A percentile compares a stretch with the other conserved stretches of the same genome.
phyloP scores from a whole-genome alignment of 192 early-diverging fungal genomes.

The Coemansia sp. region DNA sequence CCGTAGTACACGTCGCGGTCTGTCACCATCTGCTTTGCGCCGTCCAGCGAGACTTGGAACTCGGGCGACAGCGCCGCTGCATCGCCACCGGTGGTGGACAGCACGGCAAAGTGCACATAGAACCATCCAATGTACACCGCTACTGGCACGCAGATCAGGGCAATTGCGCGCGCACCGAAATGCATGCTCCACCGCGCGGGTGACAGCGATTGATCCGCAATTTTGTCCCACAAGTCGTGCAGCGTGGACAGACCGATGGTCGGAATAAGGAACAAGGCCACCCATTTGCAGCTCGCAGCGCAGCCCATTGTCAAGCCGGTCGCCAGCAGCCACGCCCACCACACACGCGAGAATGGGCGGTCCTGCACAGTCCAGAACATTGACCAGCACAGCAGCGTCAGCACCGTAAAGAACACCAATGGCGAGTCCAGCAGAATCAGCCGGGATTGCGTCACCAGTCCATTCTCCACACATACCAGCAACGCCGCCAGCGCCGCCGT shows the following conservation, averaged over 20 bases:
- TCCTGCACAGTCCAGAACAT: conserved; percentile 75
- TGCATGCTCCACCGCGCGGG: conserved; percentile 58
- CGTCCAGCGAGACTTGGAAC: conserved; percentile 81
- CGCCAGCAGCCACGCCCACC: conserved; percentile 90
- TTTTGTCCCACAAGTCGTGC: conserved; percentile 83
- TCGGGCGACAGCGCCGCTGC: conserved; percentile 88
- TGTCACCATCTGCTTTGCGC: conserved; percentile 47
- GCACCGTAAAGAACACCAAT: conserved; percentile 82
- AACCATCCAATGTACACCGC: conserved; percentile 82
- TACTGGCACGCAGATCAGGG: conserved; percentile 78
- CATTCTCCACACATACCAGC: conserved; percentile 88
- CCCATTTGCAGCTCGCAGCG: conserved; percentile 85
- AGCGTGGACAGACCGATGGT: conserved; percentile 81
- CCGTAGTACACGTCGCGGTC: conserved; percentile 55
- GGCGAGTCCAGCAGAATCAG: conserved; percentile 93
- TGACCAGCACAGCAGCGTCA: conserved; percentile 80
- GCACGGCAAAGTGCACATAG: conserved; percentile 84
- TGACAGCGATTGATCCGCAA: conserved; percentile 67
- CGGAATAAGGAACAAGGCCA: conserved; percentile 88
- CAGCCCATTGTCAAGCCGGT: conserved; percentile 81
- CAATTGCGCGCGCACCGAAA: conserved; percentile 79
- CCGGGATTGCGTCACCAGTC: conserved; percentile 85
- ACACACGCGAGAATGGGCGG: conserved; percentile 69
- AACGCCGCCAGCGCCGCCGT: conserved; percentile 74
- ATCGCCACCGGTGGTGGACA: conserved; percentile 75